Evolutionary conservation across 441 rosid genomes (phyloP).

Genomic region (Croton setiger): DNA sequence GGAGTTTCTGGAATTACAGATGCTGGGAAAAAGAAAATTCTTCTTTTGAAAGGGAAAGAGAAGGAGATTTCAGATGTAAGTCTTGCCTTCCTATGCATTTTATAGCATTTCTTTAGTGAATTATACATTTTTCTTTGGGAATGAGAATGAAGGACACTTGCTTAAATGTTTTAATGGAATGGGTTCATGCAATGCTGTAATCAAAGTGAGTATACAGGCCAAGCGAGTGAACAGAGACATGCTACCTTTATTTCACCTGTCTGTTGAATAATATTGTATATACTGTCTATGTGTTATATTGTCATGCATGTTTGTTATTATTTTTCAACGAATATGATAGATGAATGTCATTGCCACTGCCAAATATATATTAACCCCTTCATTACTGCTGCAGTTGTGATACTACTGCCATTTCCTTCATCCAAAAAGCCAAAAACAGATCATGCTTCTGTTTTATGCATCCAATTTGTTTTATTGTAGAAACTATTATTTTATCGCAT

Average conservation of each 20-base stretch:
- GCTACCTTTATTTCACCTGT: not conserved
- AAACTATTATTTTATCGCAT: not conserved
- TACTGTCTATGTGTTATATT: not conserved
- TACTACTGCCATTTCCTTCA: not conserved
- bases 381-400: not conserved
- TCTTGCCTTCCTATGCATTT: not conserved
- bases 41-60: constrained; percentile 73
- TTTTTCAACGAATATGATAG: not conserved
- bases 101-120: not conserved
- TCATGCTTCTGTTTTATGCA: not conserved
- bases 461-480: not conserved
- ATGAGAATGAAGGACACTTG: not conserved
- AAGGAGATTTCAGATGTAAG: constrained; percentile 58
- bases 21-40: constrained; percentile 53
- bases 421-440: not conserved
- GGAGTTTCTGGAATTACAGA: constrained; percentile 41
- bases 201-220: not conserved
- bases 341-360: not conserved
- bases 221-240: not conserved
- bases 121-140: not conserved
- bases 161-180: not conserved
- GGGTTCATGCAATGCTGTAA: not conserved
- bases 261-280: constrained; percentile 1
- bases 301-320: not conserved
- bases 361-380: not conserved